Percentiles rank a stretch among this genome's conserved stretches.
phyloP scores from a whole-genome alignment of 176 grass and related monocot genomes.

The Saccharum officinarum region DNA sequence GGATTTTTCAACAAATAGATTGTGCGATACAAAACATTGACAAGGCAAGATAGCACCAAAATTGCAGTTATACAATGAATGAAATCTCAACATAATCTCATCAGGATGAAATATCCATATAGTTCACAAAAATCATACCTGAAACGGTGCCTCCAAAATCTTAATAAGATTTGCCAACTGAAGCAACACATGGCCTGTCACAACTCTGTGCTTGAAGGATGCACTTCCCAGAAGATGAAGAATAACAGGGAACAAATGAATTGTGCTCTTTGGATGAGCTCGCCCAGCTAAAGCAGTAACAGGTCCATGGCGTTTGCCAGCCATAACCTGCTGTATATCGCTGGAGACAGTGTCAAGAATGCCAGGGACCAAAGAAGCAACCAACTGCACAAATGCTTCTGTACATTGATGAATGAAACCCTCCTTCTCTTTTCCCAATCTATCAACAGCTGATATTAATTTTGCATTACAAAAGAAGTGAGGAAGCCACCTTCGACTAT shows the following conservation, averaged over 20 bases:
- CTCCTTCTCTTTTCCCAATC: slow-evolving; percentile 86
- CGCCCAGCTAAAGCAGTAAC: slow-evolving; percentile 63
- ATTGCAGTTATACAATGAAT: slow-evolving; percentile 8
- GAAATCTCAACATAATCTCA: neutral
- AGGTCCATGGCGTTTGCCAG: slow-evolving; percentile 81
- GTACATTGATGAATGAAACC: slow-evolving; percentile 81
- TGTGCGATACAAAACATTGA: neutral
- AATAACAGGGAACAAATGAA: slow-evolving; percentile 88
- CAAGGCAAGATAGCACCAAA: slow-evolving; percentile 23
- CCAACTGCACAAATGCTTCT: slow-evolving; percentile 79
- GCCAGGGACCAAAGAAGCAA: slow-evolving; percentile 64
- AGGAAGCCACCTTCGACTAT: slow-evolving; percentile 88
- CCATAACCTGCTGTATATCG: slow-evolving; percentile 91
- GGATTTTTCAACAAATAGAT: slow-evolving; percentile 23
- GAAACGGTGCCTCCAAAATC: slow-evolving; percentile 84
- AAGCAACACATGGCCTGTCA: slow-evolving; percentile 75
- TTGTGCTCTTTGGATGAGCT: slow-evolving; percentile 74
- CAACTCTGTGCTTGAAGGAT: slow-evolving; percentile 80
- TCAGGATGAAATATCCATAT: neutral
- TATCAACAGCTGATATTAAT: slow-evolving; percentile 79
- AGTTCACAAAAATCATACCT: slow-evolving; percentile 46
- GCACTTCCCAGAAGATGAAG: slow-evolving; percentile 95
- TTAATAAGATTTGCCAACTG: slow-evolving; percentile 92
- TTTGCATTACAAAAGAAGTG: slow-evolving; percentile 88
- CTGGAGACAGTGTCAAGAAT: slow-evolving; percentile 82